Evolutionary conservation across 257 asterid species (phyloP).

Genomic region (Petunia axillaris): DNA sequence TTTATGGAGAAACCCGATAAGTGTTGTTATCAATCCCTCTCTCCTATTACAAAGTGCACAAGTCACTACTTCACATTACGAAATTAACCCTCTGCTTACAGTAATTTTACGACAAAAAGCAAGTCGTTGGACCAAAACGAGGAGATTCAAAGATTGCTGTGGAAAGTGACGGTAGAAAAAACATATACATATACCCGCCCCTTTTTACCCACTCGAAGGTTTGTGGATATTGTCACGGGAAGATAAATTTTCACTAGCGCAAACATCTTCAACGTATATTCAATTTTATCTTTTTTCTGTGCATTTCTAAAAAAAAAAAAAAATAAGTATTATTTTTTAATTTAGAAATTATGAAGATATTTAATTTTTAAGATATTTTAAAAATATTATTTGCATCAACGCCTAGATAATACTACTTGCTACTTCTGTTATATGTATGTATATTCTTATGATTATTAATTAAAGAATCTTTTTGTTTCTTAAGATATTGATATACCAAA

Average conservation of each 20-base stretch:
- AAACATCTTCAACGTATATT: no score
- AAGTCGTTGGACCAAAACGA: neutral
- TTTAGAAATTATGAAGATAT: no score
- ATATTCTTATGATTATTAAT: no score
- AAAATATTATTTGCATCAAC: no score
- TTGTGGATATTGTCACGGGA: neutral
- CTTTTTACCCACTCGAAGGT: constrained; percentile 16
- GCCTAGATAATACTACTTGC: no score
- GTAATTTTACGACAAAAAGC: neutral
- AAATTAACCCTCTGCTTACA: neutral
- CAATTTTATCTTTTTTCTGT: no score
- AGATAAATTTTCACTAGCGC: neutral
- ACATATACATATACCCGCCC: neutral
- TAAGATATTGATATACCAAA: no score
- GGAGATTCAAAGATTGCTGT: constrained; percentile 18
- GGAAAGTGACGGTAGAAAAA: neutral
- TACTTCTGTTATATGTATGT: no score
- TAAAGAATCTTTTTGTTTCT: no score
- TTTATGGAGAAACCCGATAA: neutral
- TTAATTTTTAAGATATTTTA: no score
- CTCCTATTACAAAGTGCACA: neutral
- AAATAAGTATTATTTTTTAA: no score
- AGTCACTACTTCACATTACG: neutral
- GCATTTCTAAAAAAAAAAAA: no score
- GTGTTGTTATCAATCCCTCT: constrained; percentile 8